Evolutionary conservation across 1,284 basidiomycete genomes (phyloP), one percentile per base, ranked within the genome.

Genomic region (Schizopora paradoxa): DNA sequence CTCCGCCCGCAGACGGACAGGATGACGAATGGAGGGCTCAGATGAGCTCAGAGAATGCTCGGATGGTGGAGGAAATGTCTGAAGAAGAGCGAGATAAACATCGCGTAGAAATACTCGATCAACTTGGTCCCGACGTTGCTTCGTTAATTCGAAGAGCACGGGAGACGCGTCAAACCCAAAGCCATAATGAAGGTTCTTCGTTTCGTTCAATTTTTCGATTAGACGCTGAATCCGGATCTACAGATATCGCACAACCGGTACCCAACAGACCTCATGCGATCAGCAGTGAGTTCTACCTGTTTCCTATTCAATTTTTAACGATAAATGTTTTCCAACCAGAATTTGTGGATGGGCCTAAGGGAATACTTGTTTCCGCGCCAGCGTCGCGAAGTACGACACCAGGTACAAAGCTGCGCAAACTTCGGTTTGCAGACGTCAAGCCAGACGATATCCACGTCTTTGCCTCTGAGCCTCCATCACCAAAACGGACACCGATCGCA

Each of bases 401-500:
- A 29, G 29, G 55, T 14, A 38, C 49, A 16, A 45, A 45, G 14
- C 27, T 43, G 41, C 68, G 71, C 5, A 70, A 62, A 45, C 57
- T 79, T 13, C 74, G 76, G n/a, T 79, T 79, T 47, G 74, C 76
- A 19, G 72, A 77, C 6, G 57, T 77, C 8, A 72, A 67, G 0
- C 67, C 73, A 0, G 57, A 66, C 6, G 73, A 78, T 48, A 76
- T 90, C 1, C 72, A 86, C 58, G 80, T 89, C 1, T 90, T 89
- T 56, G 82, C 86, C 54, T 87, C 86, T 16, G 80, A 79, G 1
- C 86, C 86, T 1, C 68, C 82, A 2, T 88, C 87, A 3, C 86
- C 86, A 0, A 74, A 73, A 33, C 72, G 69, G 51, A 50, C 65
- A 0, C 53, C 76, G 3, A 62, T 65, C 0, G 56, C 72, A 1